Base-by-base conservation (phyloP, 192 early-diverging fungal genomes). In the Chytriomyces sp. region DNA sequence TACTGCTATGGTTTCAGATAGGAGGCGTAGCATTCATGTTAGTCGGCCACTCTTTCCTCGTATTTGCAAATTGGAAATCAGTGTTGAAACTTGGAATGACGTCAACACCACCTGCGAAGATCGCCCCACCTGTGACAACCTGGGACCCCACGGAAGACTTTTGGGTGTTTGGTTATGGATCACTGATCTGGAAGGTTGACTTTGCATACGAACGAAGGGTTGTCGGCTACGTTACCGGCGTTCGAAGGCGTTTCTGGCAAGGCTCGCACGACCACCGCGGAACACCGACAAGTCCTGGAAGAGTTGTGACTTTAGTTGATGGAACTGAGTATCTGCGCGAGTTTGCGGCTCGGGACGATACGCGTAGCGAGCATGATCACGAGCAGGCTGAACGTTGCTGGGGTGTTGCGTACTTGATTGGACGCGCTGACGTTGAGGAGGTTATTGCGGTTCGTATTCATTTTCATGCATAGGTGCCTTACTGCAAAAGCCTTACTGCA, bases 231-330 rank as follows among this genome's bases (percentile, higher is more conserved):
- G 86, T 91, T 26, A 85, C 88, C 38, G 84, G 86, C 34, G 88
- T 85, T 73, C 89, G 88, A 7, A 79, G 91, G 31, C 77, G 91
- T 28, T 94, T 93, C 69, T 94, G 91, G 91, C 93, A 91, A 81
- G 86, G 89, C 28, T 90, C 86, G 44, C 88, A 86, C 34, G 95
- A 97, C 77, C 95, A 97, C 78, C 86, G 95, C 5, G 95, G 95
- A 3, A 94, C 93, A 1, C 82, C 84, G 4, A 81, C 85, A 33
- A 65, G 22, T 5, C 94, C 93, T 0, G 95, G 95, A 30, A 83
- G 93, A 30, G 94, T 97, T 0, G 93, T 94, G 4, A 97, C 95
- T 0, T 75, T 97, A 31, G 83, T 97, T 10, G 88, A 89, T 0
- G 75, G 76, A 39, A 78, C 85, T n/a, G 89, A 94, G 72, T 94